Percentiles rank a stretch among this genome's conserved stretches.
These are phyloP conservation scores for Nemania diffusa DNA, from an alignment of 2,329 filamentous ascomycete genomes.

Conservation along the genomic window DNA sequence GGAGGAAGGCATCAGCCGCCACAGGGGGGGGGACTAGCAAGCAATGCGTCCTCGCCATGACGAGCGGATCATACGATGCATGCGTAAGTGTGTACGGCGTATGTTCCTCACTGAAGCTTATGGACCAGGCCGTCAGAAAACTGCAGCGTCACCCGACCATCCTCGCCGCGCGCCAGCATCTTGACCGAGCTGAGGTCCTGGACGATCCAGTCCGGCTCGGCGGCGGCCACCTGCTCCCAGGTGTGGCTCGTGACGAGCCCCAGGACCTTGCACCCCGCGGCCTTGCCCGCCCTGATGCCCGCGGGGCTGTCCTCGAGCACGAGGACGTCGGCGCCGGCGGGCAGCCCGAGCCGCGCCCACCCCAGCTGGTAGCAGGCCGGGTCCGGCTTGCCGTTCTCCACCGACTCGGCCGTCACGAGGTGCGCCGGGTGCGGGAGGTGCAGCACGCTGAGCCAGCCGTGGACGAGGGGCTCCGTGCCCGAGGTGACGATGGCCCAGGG, in stretches of 20 bases:
- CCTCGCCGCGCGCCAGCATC: slow-evolving; percentile 65
- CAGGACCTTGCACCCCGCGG: slow-evolving; percentile 84
- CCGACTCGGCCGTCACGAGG: slow-evolving; percentile 80
- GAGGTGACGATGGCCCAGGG: slow-evolving; percentile 91
- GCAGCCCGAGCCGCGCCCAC: slow-evolving; percentile 67
- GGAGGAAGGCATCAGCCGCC: slow-evolving; percentile 20
- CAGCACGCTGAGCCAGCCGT: slow-evolving; percentile 77
- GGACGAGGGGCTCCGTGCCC: slow-evolving; percentile 73
- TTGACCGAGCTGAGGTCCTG: slow-evolving; percentile 79
- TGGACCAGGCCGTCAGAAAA: slow-evolving; percentile 68
- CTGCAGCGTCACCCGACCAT: slow-evolving; percentile 72
- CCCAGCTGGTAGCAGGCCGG: slow-evolving; percentile 79
- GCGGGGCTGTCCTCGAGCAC: slow-evolving; percentile 92
- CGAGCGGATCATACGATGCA: slow-evolving; percentile 2
- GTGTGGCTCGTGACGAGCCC: slow-evolving; percentile 88
- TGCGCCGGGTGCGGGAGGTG: slow-evolving; percentile 71
- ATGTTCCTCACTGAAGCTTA: slow-evolving; percentile 27
- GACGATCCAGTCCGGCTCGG: slow-evolving; percentile 90
- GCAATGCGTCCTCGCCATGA: slow-evolving; percentile 11
- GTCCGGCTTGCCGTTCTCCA: slow-evolving; percentile 79
- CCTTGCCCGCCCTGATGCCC: slow-evolving; percentile 84
- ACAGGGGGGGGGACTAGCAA: slow-evolving; percentile 17
- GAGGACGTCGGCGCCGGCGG: slow-evolving; percentile 65
- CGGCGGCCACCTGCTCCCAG: slow-evolving; percentile 74
- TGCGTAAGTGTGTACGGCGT: too few relatives aligned